A percentile compares a stretch with the other conserved stretches of the same genome.
These are phyloP conservation scores for Chrysanthemum lavandulifolium DNA, from an alignment of 129 eudicot species.

Conservation along the genomic window DNA sequence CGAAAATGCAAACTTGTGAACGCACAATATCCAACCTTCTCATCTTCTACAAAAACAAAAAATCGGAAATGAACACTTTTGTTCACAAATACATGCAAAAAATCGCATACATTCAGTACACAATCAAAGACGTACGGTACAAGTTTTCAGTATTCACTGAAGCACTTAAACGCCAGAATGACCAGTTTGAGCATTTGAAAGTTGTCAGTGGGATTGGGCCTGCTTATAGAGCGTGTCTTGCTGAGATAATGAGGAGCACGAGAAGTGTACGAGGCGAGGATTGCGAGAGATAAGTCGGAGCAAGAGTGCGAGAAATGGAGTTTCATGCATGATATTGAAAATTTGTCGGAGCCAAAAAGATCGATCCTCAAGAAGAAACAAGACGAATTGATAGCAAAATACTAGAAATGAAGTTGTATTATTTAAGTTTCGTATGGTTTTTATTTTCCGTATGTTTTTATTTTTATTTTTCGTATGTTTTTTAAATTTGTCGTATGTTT, in stretches of 20 bases:
- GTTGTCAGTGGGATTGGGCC: constrained; percentile 77
- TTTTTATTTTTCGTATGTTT: too few relatives aligned
- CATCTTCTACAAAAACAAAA: constrained; percentile 60
- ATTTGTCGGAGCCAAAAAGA: too few relatives aligned
- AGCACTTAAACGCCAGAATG: constrained; percentile 85
- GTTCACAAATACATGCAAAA: constrained; percentile 93
- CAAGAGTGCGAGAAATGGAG: too few relatives aligned
- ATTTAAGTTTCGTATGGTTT: too few relatives aligned
- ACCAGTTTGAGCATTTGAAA: constrained; percentile 77
- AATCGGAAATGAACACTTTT: constrained; percentile 75
- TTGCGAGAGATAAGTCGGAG: too few relatives aligned
- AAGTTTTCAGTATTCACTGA: constrained; percentile 89
- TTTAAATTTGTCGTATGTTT: too few relatives aligned
- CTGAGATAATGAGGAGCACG: constrained; percentile 91
- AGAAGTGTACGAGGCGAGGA: too few relatives aligned
- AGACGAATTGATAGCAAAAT: too few relatives aligned
- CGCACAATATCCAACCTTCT: constrained; percentile 64
- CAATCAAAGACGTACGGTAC: constrained; percentile 78
- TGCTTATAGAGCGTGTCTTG: constrained; percentile 89
- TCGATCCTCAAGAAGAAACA: too few relatives aligned
- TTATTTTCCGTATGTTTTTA: too few relatives aligned
- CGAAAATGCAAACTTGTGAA: constrained; percentile 80
- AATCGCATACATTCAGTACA: constrained; percentile 84
- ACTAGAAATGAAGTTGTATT: too few relatives aligned
- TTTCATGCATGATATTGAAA: too few relatives aligned